Base-by-base conservation (phyloP, 2,329 filamentous ascomycete genomes). In the Penicillium sumatraense region DNA sequence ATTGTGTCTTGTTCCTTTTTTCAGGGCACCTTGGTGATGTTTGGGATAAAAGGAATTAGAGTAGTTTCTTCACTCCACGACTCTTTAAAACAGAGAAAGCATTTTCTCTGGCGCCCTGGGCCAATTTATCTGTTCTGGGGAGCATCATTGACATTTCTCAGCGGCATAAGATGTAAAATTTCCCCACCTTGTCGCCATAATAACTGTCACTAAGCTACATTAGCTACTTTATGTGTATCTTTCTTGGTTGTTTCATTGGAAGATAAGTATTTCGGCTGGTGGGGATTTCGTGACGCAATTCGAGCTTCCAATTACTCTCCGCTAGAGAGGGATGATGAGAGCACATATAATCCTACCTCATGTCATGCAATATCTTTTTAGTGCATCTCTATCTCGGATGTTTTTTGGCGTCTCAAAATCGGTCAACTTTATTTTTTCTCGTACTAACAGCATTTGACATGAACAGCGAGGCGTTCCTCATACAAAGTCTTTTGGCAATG, bases 121-220 rank as follows among this genome's bases (percentile, higher is more conserved):
- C 14, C n/a, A 46, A 33, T 46, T 46, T 46, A 46, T 46, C 16
- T 21, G 26, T 46, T 46, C 20, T 10, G 13, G 20, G 42, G 8
- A 13, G n/a, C 11, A 46, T 46, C 6, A n/a, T 10, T 9, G 14
- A 16, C 5, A 29, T 29, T 45, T 13, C 14, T 20, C 18, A 46
- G 23, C 14, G 31, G 10, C 18, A n/a, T 21, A 46, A 46, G 42
- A 46, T 24, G 42, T 46, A 21, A 46, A 31, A 29, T 14, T n/a
- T 21, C 26, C 27, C 42, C 42, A 31, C 42, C n/a, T 46, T 46
- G 24, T 31, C 42, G 42, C 26, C 42, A 46, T 46, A 31, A n/a
- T 20, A 31, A 11, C 18, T 31, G 5, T 23, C 18, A 13, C 7
- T 31, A 46, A 10, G 13, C 14, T 31, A n/a, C n/a, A n/a, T n/a